Conservation (phyloP, 139 green algal genomes). For the Pleodorina starrii region DNA sequence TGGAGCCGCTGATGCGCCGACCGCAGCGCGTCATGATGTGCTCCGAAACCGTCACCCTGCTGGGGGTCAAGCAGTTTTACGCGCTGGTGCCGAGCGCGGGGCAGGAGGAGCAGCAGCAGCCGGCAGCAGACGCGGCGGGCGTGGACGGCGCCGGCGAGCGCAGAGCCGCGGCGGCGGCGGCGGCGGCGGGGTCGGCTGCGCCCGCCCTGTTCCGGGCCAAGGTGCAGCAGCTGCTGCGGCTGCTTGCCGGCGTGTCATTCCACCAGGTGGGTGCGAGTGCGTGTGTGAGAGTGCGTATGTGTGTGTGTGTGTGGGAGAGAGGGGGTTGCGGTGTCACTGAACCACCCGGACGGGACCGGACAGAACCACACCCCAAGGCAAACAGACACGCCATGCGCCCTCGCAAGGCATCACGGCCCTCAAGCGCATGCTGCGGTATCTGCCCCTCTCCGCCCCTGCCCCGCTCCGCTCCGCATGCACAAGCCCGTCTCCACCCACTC, state of each 20-base stretch:
- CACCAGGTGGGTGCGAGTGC: constrained; percentile 77
- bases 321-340: too few relatives aligned
- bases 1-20: constrained; percentile 74
- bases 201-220: constrained; percentile 60
- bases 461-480: too few relatives aligned
- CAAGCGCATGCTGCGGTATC: too few relatives aligned
- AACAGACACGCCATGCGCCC: too few relatives aligned
- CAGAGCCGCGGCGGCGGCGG: neutral
- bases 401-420: too few relatives aligned
- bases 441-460: too few relatives aligned
- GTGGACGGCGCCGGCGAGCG: neutral
- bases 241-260: constrained; percentile 71
- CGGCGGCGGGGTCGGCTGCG: neutral
- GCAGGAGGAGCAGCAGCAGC: too few relatives aligned
- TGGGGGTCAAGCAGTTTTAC: constrained; percentile 81
- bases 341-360: too few relatives aligned
- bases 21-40: constrained; percentile 80
- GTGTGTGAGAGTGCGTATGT: too few relatives aligned
- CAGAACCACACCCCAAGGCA: too few relatives aligned
- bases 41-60: constrained; percentile 41
- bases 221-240: constrained; percentile 60
- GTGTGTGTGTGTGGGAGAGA: too few relatives aligned
- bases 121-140: neutral
- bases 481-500: too few relatives aligned
- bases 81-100: constrained; percentile 58